A percentile compares a stretch with the other conserved stretches of the same genome.
Evolutionary conservation across 257 asterid genomes (phyloP).

Genomic region (Rauvolfia tetraphylla): DNA sequence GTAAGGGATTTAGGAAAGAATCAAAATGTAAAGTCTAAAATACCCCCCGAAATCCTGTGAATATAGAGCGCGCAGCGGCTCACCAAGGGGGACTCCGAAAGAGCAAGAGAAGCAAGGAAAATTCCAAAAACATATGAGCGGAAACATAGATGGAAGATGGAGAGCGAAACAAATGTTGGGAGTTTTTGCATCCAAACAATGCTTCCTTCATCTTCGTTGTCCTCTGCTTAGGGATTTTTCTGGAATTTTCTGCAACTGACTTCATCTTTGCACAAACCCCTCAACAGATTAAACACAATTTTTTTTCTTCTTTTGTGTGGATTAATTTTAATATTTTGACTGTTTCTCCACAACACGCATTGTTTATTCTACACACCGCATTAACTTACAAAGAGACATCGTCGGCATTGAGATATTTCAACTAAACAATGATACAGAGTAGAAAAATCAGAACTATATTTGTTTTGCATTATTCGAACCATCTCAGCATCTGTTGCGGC

Average conservation of each 20-base stretch:
- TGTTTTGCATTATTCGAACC: neutral
- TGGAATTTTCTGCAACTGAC: neutral
- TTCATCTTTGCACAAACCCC: neutral
- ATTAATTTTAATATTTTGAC: neutral
- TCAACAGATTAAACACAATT: neutral
- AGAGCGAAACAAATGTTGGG: conserved; percentile 16
- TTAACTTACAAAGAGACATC: neutral
- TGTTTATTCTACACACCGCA: neutral
- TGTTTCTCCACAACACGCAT: neutral
- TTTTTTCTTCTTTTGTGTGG: neutral
- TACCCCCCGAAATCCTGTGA: too few species aligned
- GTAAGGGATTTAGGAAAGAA: too few species aligned
- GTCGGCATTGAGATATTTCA: neutral
- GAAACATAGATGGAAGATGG: conserved; percentile 21
- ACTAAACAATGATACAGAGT: neutral
- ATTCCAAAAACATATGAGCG: neutral
- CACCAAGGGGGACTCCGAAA: neutral
- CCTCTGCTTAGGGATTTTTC: neutral
- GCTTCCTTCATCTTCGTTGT: neutral
- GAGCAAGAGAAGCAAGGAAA: neutral
- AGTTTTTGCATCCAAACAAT: conserved; percentile 15
- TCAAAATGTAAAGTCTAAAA: too few species aligned
- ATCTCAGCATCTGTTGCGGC: neutral
- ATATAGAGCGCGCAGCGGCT: too few species aligned
- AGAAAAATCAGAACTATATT: neutral